Evolutionary conservation across 495 filamentous ascomycete species (phyloP).

Genomic region (Neurospora discreta): DNA sequence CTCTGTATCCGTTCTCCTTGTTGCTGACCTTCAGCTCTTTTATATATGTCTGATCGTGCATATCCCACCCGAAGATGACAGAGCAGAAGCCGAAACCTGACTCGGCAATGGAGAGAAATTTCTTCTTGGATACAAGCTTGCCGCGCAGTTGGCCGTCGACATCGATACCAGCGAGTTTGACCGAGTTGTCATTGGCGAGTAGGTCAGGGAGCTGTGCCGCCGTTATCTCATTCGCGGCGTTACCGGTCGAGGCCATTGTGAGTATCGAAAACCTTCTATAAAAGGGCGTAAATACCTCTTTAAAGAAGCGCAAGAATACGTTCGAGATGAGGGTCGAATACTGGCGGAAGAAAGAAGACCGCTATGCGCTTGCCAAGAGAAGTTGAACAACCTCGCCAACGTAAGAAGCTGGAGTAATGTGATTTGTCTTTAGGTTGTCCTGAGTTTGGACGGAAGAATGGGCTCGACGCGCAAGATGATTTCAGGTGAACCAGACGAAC

Average conservation of each 20-base stretch:
- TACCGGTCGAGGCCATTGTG: constrained; percentile 8
- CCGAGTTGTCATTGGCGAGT: constrained; percentile 63
- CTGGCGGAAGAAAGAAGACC: background rate
- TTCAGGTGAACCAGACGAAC: background rate
- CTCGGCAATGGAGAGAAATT: constrained; percentile 76
- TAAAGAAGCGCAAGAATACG: background rate
- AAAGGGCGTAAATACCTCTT: background rate
- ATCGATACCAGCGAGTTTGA: constrained; percentile 88
- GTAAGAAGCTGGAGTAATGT: background rate
- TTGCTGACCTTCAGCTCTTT: constrained; percentile 81
- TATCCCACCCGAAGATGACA: constrained; percentile 95
- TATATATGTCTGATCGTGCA: constrained; percentile 88
- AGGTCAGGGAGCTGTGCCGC: constrained; percentile 51
- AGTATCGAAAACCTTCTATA: too few relatives aligned
- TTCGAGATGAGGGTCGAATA: background rate
- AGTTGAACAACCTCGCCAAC: background rate
- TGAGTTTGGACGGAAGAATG: background rate
- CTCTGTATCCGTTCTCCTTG: constrained; percentile 84
- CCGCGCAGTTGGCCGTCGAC: constrained; percentile 85
- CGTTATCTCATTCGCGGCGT: constrained; percentile 29
- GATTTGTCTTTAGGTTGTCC: background rate
- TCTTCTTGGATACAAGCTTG: constrained; percentile 91
- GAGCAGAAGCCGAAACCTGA: constrained; percentile 95
- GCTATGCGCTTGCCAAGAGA: background rate
- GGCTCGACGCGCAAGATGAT: background rate